These are phyloP conservation scores for Oryza officinalis DNA, from an alignment of 176 grass and related monocot species.

Conservation along the genomic window DNA sequence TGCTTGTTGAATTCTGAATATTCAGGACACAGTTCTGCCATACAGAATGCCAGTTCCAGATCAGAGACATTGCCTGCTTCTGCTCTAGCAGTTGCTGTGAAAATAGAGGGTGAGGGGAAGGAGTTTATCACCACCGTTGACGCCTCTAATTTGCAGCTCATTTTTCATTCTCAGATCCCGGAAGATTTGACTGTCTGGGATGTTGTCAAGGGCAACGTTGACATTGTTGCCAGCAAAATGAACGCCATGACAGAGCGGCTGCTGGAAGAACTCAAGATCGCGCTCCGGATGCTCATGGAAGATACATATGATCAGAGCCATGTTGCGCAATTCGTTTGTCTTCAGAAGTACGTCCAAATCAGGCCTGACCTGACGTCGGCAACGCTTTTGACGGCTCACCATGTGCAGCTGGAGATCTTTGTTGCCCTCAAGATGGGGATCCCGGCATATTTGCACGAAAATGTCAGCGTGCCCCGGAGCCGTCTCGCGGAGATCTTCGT, in stretches of 20 bases:
- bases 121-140: constrained; percentile 46
- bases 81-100: constrained; percentile 13
- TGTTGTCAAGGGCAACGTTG: constrained; percentile 58
- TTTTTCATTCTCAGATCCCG: constrained; percentile 36
- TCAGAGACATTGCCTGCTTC: neutral
- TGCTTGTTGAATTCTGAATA: constrained; percentile 62
- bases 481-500: constrained; percentile 70
- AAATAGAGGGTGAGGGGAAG: constrained; percentile 59
- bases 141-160: constrained; percentile 16
- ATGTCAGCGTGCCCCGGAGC: constrained; percentile 53
- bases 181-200: constrained; percentile 56
- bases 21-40: constrained; percentile 62
- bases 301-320: constrained; percentile 43
- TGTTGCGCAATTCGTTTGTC: constrained; percentile 65
- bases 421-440: constrained; percentile 82
- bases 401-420: constrained; percentile 76
- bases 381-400: constrained; percentile 58
- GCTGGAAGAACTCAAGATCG: constrained; percentile 60
- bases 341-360: constrained; percentile 72
- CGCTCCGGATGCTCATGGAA: constrained; percentile 71
- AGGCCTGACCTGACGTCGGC: constrained; percentile 59
- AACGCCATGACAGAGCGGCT: constrained; percentile 65
- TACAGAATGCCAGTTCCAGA: constrained; percentile 70
- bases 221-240: constrained; percentile 60
- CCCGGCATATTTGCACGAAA: constrained; percentile 76